Conservation (phyloP, 148 eudicot species). For the Simmondsia chinensis region DNA sequence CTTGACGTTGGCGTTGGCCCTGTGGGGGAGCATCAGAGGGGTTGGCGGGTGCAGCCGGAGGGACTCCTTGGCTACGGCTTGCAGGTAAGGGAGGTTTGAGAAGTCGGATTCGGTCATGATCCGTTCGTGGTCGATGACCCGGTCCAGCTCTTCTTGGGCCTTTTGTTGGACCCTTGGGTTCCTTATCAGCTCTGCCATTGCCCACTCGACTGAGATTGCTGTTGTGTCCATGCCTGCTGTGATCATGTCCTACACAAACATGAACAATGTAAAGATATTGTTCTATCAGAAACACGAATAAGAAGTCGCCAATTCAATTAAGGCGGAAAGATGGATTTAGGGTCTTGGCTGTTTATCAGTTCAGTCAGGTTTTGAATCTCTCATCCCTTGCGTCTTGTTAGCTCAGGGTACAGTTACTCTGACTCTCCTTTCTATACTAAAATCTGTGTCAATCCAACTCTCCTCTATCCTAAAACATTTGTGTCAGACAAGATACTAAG, state of each 20-base stretch:
- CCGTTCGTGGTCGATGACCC: slow-evolving; percentile 47
- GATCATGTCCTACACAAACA: slow-evolving; percentile 64
- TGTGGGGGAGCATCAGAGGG: slow-evolving; percentile 77
- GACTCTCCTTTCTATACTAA: too few species aligned
- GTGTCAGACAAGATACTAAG: too few species aligned
- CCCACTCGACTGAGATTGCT: slow-evolving; percentile 73
- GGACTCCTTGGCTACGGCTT: slow-evolving; percentile 60
- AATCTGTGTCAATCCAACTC: too few species aligned
- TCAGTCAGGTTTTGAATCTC: too few species aligned
- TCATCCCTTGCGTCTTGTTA: too few species aligned
- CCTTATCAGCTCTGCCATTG: slow-evolving; percentile 61
- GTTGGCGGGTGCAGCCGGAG: slow-evolving; percentile 83
- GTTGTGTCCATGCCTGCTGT: slow-evolving; percentile 86
- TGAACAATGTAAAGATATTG: neutral
- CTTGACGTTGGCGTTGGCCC: slow-evolving; percentile 59
- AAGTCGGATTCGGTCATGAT: slow-evolving; percentile 67
- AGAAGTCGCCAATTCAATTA: too few species aligned
- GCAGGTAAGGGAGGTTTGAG: slow-evolving; percentile 66
- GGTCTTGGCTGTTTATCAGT: too few species aligned
- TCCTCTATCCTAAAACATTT: too few species aligned
- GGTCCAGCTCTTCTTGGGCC: slow-evolving; percentile 81
- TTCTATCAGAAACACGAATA: too few species aligned
- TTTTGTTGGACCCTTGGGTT: slow-evolving; percentile 77
- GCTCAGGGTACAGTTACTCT: too few species aligned
- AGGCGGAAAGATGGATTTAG: too few species aligned